These are phyloP conservation scores for Trametes pubescens DNA, from an alignment of 1,284 basidiomycete genomes.

Conservation along the genomic window DNA sequence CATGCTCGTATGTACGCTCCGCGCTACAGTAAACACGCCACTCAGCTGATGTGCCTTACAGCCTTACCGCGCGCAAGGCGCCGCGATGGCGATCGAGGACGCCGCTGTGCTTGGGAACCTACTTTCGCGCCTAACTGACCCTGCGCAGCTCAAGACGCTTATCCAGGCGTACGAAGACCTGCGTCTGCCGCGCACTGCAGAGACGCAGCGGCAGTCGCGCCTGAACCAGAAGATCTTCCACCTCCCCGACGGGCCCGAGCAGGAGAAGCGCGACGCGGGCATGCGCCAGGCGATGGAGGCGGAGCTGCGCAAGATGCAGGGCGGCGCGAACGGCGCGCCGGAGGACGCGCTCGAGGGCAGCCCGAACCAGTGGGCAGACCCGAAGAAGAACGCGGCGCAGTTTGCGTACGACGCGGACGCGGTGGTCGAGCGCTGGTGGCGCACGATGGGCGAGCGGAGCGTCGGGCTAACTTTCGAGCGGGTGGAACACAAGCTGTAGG, in stretches of 20 bases:
- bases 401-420: conserved; percentile 62
- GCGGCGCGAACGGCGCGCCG: conserved; percentile 20
- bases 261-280: conserved; percentile 55
- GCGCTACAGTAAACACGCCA: neutral
- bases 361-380: conserved; percentile 61
- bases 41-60: conserved; percentile 32
- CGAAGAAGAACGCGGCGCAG: conserved; percentile 50
- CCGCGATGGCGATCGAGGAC: conserved; percentile 76
- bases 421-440: conserved; percentile 59
- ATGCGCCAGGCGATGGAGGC: conserved; percentile 59
- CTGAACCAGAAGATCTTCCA: conserved; percentile 64
- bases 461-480: conserved; percentile 9
- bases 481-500: conserved; percentile 8
- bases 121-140: conserved; percentile 55
- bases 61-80: conserved; percentile 75
- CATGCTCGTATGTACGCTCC: conserved; percentile 54
- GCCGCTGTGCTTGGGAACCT: conserved; percentile 68
- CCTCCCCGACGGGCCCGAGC: conserved; percentile 60
- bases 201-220: conserved; percentile 56
- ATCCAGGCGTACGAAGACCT: conserved; percentile 62
- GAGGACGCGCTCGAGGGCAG: conserved; percentile 43
- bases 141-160: conserved; percentile 52
- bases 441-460: conserved; percentile 39
- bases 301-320: conserved; percentile 39
- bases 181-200: conserved; percentile 54